phyloP scores from a whole-genome alignment of 1,284 basidiomycete genomes.

The Ustilago tritici region DNA sequence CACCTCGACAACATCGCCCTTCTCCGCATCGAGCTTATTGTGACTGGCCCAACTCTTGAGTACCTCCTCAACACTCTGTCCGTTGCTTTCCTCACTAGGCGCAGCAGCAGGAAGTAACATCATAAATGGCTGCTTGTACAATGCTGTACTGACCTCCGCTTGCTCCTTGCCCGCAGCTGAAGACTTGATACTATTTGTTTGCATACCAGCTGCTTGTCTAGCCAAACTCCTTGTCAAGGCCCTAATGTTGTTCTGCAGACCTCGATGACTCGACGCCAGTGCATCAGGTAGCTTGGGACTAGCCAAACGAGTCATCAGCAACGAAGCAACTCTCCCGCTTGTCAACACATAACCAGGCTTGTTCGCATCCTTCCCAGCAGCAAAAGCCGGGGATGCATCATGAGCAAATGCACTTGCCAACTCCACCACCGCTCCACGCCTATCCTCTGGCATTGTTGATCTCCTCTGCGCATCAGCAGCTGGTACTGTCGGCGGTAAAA shows the following conservation, averaged over 20 bases:
- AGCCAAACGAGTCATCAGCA: conserved; percentile 46
- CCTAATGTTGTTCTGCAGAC: conserved; percentile 72
- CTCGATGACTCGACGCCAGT: not conserved
- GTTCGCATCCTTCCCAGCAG: conserved; percentile 72
- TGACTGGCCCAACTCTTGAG: conserved; percentile 78
- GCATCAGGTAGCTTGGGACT: conserved; percentile 31
- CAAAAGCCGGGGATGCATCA: conserved; percentile 72
- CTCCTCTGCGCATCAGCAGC: conserved; percentile 39
- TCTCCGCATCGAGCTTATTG: conserved; percentile 71
- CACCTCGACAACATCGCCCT: conserved; percentile 60
- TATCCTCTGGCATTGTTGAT: conserved; percentile 17
- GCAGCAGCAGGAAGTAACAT: conserved; percentile 73
- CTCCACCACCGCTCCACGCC: conserved; percentile 49
- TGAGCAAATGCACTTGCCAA: conserved; percentile 84
- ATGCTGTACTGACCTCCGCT: conserved; percentile 74
- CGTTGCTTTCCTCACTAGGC: conserved; percentile 71
- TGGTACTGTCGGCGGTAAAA: conserved; percentile 74
- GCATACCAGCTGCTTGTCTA: conserved; percentile 87
- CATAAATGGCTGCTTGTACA: conserved; percentile 86
- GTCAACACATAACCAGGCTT: conserved; percentile 49
- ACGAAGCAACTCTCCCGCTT: conserved; percentile 54
- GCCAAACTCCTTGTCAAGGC: conserved; percentile 82
- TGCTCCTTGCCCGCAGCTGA: conserved; percentile 61
- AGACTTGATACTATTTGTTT: conserved; percentile 76
- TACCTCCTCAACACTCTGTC: conserved; percentile 75